Base-by-base conservation (phyloP, 148 eudicot species). In the Nyssa sinensis region DNA sequence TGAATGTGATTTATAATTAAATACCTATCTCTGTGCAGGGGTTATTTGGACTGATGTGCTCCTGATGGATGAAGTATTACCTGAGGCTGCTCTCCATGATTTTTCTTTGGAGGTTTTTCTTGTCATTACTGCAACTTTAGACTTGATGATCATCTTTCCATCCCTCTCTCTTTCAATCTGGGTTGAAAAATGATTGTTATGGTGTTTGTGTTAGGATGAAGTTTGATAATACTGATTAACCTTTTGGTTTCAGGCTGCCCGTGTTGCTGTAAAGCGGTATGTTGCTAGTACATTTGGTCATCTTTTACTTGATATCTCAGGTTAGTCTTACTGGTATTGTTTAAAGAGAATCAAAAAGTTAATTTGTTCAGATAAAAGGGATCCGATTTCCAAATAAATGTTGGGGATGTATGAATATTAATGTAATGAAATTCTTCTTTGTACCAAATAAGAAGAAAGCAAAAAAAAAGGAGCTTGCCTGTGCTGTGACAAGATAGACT, bases 41-140 rank as follows among this genome's bases (percentile, higher is more conserved):
- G 77, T 84, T 69, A 89, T 91, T 73, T 95, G 99, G 99, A 82
- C 86, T 59, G 96, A 92, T 74, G 94, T 95, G 74, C 87, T 92
- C 51, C 78, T 90, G 79, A 89, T 95, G 83, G 96, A 92, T 83
- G 99, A 92, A 83, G 96, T 92, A 68, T 84, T 95, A 69, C 97
- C 99, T 55, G 97, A 92, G 77, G 97, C 97, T 80, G 82, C 82
- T 77, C 85, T 90, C 25, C 86, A 89, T 31, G 94, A 83, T 78
- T 85, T 88, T 82, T 80, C 89, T 75, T 77, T 95, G 55, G 84
- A 95, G 99, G 99, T 95, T 72, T 58, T 79, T 71, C 35, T 69
- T 51, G 37, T 71, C 31, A 19, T 33, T 84, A n/a, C n/a, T n/a
- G 31, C 32, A 60, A 30, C 34, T 44, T 21, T 28, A 4, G 8